Conservation (phyloP, 805 yeast genomes). For the Kodamaea fukazawae region DNA sequence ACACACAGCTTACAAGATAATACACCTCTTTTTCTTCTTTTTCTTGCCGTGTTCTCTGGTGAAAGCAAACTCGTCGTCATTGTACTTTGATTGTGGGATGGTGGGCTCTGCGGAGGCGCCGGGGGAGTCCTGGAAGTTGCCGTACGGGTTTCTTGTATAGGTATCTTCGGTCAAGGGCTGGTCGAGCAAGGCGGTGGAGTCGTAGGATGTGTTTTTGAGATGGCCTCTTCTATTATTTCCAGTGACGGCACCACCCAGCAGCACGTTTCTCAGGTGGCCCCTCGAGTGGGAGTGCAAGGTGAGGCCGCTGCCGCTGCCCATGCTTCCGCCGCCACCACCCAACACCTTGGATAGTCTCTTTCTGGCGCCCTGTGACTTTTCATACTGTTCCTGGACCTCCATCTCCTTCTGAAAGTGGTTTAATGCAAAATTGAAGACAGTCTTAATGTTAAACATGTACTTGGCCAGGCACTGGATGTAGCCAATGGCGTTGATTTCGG, state of each 20-base stretch:
- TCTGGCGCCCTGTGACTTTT: slow-evolving; percentile 26
- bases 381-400: slow-evolving; percentile 37
- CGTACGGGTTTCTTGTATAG: slow-evolving; percentile 35
- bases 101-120: too few relatives aligned
- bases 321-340: slow-evolving; percentile 17
- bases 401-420: slow-evolving; percentile 39
- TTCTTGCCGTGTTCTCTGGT: slow-evolving; percentile 29
- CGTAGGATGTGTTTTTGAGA: slow-evolving; percentile 36
- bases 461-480: slow-evolving; percentile 83
- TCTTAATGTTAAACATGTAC: slow-evolving; percentile 59
- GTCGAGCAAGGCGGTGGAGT: slow-evolving; percentile 35
- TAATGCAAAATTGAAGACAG: slow-evolving; percentile 65
- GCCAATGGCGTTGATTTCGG: slow-evolving; percentile 61
- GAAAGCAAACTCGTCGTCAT: slow-evolving; percentile 43
- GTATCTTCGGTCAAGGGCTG: slow-evolving; percentile 42
- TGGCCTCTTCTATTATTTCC: slow-evolving; percentile 28
- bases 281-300: slow-evolving; percentile 2
- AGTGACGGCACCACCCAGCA: slow-evolving; percentile 19
- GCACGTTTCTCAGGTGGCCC: slow-evolving; percentile 21
- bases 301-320: slow-evolving; percentile 4
- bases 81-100: slow-evolving; percentile 18
- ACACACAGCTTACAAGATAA: slow-evolving; percentile 30
- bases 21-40: slow-evolving; percentile 31
- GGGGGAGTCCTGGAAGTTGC: slow-evolving; percentile 16
- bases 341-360: slow-evolving; percentile 36